Evolutionary conservation across 2,329 filamentous ascomycete species (phyloP).

Genomic region (Sarocladium brachiariae): DNA sequence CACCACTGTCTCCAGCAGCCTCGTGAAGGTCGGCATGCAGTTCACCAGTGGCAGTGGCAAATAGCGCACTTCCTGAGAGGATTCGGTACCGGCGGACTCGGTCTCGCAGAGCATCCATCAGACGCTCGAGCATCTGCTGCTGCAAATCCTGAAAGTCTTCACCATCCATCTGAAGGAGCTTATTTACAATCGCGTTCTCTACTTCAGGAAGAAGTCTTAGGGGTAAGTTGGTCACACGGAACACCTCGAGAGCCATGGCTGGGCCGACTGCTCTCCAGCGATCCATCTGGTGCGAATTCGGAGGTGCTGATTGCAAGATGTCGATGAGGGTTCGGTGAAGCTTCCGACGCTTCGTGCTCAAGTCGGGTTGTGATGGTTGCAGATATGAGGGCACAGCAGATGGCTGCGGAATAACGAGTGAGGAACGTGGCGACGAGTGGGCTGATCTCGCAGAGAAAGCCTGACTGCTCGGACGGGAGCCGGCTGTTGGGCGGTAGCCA

Average conservation of each 20-base stretch:
- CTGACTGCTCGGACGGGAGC: conserved; percentile 44
- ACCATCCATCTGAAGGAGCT: conserved; percentile 36
- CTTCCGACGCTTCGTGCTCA: conserved; percentile 37
- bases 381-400: conserved; percentile 25
- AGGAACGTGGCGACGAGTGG: conserved; percentile 45
- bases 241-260: conserved; percentile 50
- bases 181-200: conserved; percentile 41
- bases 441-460: conserved; percentile 41
- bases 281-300: conserved; percentile 32
- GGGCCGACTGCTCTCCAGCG: conserved; percentile 48
- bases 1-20: conserved; percentile 37
- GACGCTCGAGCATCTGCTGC: conserved; percentile 38
- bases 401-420: conserved; percentile 24
- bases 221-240: conserved; percentile 48
- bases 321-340: conserved; percentile 48
- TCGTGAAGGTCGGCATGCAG: conserved; percentile 26
- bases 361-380: conserved; percentile 30
- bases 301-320: conserved; percentile 44
- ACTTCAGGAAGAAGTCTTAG: conserved; percentile 39
- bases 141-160: conserved; percentile 43
- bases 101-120: conserved; percentile 40
- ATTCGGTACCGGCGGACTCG: conserved; percentile 47
- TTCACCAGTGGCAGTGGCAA: conserved; percentile 45
- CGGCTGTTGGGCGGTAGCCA: conserved; percentile 21
- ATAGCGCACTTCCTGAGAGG: conserved; percentile 46